Conservation (phyloP, 495 filamentous ascomycete species). For the Astrocystis sublimbata region DNA sequence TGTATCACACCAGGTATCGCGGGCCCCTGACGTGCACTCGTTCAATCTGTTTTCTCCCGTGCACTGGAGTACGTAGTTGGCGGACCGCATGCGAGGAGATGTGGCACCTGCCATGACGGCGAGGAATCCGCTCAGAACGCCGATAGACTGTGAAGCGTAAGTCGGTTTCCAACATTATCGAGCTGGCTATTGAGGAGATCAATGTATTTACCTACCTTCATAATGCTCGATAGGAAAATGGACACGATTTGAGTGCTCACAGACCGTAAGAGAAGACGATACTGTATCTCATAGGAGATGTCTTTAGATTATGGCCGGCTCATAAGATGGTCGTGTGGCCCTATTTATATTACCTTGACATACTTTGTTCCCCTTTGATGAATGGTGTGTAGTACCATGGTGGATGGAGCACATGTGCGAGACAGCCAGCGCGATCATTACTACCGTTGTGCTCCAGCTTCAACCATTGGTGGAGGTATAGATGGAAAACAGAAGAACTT, state of each 20-base stretch:
- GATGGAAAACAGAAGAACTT: too few species aligned
- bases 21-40: not conserved
- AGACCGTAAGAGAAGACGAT: not conserved
- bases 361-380: not conserved
- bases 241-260: not conserved
- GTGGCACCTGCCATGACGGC: not conserved
- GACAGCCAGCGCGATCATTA: too few species aligned
- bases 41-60: not conserved
- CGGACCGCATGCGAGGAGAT: not conserved
- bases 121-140: constrained; percentile 1
- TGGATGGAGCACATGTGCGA: too few species aligned
- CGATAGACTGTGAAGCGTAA: not conserved
- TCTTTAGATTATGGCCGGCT: not conserved
- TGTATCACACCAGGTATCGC: not conserved
- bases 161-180: not conserved
- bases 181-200: not conserved
- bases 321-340: not conserved
- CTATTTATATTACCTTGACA: not conserved
- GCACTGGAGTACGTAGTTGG: constrained; percentile 1
- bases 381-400: not conserved
- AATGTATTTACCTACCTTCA: constrained; percentile 4
- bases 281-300: not conserved
- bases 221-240: not conserved
- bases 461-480: too few species aligned
- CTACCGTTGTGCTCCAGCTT: too few species aligned